Base-by-base conservation (phyloP, 768 basidiomycete genomes). In the Kwoniella europaea region DNA sequence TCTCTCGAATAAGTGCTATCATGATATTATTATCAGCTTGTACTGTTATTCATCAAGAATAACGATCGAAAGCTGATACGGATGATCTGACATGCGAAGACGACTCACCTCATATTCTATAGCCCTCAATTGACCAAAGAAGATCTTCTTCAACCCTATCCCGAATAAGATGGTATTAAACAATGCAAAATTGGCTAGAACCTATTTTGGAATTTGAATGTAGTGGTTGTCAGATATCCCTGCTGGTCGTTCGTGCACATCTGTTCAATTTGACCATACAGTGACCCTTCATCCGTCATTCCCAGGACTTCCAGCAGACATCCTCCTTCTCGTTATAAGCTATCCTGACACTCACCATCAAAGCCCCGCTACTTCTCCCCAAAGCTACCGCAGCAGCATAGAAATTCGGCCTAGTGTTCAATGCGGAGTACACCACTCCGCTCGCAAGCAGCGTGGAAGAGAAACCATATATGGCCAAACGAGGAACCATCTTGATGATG, bases 381-480 rank as follows among this genome's bases (percentile, higher is more conserved):
- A 99, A 88, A 79, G 90, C 91, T 2, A 99, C 93, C 41, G 92
- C 89, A 3, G 96, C 91, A 16, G 94, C 91, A 82, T 95, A 99
- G 85, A 98, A 98, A 85, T 94, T 97, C 78, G 90, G 90, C 77
- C 95, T 88, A 64, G 88, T 90, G 77, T 89, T 88, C 79, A 94
- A 87, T 12, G 94, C 94, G 83, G 91, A 92, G 60, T 87, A 84
- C 71, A 98, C 87, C 29, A 92, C 91, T 20, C 88, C 89, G 0
- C 87, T 88, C 52, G 94, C 89, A 0, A 92, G 89, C 29, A 89
- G 73, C 59, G 89, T 85, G 35, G 93, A 94, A 67, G 90, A 77
- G 13, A 89, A 67, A 42, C 87, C 85, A 79, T 98, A 97, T 56
- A 92, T 80, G 29, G 90, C 81, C 63, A 94, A 75, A 18, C 81